Evolutionary conservation across 202 grass and related monocot genomes (phyloP).

Genomic region (Zizania palustris): DNA sequence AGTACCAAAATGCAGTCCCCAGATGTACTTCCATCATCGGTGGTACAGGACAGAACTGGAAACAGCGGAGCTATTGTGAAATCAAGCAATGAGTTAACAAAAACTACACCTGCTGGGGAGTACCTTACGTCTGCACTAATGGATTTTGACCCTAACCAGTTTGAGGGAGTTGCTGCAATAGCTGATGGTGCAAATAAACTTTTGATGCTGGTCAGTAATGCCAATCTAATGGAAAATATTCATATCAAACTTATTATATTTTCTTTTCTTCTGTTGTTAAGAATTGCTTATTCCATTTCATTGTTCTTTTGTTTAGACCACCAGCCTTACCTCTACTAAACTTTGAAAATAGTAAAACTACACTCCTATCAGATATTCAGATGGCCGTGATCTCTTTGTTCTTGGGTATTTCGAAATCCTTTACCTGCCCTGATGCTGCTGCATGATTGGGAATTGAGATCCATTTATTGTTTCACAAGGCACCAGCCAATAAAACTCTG

Average conservation of each 20-base stretch:
- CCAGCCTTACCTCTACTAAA: neutral
- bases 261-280: slow-evolving; percentile 7
- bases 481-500: neutral
- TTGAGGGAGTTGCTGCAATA: slow-evolving; percentile 93
- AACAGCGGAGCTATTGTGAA: slow-evolving; percentile 87
- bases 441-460: neutral
- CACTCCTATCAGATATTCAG: slow-evolving; percentile 5
- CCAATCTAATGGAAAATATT: slow-evolving; percentile 25
- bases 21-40: slow-evolving; percentile 44
- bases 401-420: neutral
- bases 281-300: slow-evolving; percentile 17
- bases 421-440: neutral
- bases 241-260: slow-evolving; percentile 12
- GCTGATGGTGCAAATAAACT: slow-evolving; percentile 99
- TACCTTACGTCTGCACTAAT: slow-evolving; percentile 91
- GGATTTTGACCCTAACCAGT: slow-evolving; percentile 94
- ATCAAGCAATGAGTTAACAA: slow-evolving; percentile 74
- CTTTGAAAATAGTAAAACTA: neutral
- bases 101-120: slow-evolving; percentile 96
- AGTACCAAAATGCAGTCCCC: slow-evolving; percentile 58
- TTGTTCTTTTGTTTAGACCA: slow-evolving; percentile 1
- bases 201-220: slow-evolving; percentile 89
- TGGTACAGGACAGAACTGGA: slow-evolving; percentile 64
- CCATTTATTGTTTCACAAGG: slow-evolving; percentile 1
- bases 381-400: neutral